Evolutionary conservation across 2,329 filamentous ascomycete genomes (phyloP).

Genomic region (Neurospora sp.): DNA sequence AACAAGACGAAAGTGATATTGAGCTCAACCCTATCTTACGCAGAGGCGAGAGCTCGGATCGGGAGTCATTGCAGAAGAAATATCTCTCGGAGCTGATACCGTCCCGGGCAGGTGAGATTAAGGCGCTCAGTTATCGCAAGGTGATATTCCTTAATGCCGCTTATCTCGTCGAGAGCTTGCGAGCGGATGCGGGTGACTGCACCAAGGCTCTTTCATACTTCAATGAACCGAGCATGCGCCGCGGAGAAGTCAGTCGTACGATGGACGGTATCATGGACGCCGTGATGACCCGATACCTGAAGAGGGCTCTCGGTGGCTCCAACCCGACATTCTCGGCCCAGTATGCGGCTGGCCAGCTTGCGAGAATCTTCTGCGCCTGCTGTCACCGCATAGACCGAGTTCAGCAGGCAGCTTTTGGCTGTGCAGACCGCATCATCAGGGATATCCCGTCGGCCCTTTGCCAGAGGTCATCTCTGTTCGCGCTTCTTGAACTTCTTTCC

Average conservation of each 20-base stretch:
- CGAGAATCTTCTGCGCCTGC: slow-evolving; percentile 73
- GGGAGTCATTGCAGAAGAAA: slow-evolving; percentile 72
- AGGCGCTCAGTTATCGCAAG: slow-evolving; percentile 75
- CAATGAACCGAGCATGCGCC: slow-evolving; percentile 75
- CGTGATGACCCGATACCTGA: slow-evolving; percentile 70
- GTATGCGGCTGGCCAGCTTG: slow-evolving; percentile 81
- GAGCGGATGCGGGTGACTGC: slow-evolving; percentile 80
- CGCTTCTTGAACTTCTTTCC: slow-evolving; percentile 80
- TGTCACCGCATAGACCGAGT: slow-evolving; percentile 90
- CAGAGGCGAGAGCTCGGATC: slow-evolving; percentile 71
- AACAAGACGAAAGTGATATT: slow-evolving; percentile 90
- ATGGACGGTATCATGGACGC: slow-evolving; percentile 57
- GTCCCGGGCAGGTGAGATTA: slow-evolving; percentile 67
- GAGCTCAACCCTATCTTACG: slow-evolving; percentile 91
- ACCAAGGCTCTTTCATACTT: slow-evolving; percentile 88
- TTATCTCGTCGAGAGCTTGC: slow-evolving; percentile 77
- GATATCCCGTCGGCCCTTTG: slow-evolving; percentile 85
- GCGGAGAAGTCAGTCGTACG: slow-evolving; percentile 49
- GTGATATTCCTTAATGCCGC: slow-evolving; percentile 87
- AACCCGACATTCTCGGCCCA: slow-evolving; percentile 79
- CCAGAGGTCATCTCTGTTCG: slow-evolving; percentile 82
- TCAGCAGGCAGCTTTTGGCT: slow-evolving; percentile 73
- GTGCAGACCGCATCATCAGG: slow-evolving; percentile 75
- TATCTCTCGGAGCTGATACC: slow-evolving; percentile 65
- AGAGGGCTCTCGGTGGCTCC: slow-evolving; percentile 60